Evolutionary conservation across 2,329 filamentous ascomycete genomes (phyloP).

Genomic region (Coniochaeta pulveracea): DNA sequence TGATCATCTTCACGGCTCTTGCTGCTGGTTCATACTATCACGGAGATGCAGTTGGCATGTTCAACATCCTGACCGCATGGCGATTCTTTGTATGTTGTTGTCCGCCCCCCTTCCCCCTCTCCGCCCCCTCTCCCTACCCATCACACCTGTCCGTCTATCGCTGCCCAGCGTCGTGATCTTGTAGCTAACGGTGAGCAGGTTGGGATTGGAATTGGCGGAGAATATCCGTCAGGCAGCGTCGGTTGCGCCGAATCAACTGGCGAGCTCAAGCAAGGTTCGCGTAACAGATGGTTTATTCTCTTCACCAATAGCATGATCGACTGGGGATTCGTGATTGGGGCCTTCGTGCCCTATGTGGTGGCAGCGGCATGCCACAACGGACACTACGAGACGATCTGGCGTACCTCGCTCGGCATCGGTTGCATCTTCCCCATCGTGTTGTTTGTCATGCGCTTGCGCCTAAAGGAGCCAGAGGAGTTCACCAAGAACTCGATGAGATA

Average conservation of each 20-base stretch:
- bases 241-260: constrained; percentile 75
- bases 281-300: constrained; percentile 86
- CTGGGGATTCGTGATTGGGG: constrained; percentile 68
- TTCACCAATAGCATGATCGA: constrained; percentile 88
- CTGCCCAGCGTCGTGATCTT: no score
- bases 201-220: constrained; percentile 68
- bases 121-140: not conserved
- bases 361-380: constrained; percentile 44
- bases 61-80: constrained; percentile 68
- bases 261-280: constrained; percentile 65
- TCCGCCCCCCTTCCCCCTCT: no score
- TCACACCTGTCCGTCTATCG: no score
- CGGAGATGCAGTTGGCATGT: constrained; percentile 57
- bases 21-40: constrained; percentile 66
- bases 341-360: constrained; percentile 58
- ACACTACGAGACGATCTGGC: constrained; percentile 69
- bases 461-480: constrained; percentile 72
- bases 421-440: constrained; percentile 66
- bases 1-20: constrained; percentile 76
- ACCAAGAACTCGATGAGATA: constrained; percentile 58
- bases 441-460: constrained; percentile 57
- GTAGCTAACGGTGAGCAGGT: constrained; percentile 21
- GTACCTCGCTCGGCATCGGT: constrained; percentile 67
- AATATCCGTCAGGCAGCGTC: constrained; percentile 76
- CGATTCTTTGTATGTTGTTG: constrained; percentile 59